Evolutionary conservation across 2,329 filamentous ascomycete species (phyloP), one percentile per base, ranked within the genome.

Genomic region (Paracorniculantispora psalliotae): DNA sequence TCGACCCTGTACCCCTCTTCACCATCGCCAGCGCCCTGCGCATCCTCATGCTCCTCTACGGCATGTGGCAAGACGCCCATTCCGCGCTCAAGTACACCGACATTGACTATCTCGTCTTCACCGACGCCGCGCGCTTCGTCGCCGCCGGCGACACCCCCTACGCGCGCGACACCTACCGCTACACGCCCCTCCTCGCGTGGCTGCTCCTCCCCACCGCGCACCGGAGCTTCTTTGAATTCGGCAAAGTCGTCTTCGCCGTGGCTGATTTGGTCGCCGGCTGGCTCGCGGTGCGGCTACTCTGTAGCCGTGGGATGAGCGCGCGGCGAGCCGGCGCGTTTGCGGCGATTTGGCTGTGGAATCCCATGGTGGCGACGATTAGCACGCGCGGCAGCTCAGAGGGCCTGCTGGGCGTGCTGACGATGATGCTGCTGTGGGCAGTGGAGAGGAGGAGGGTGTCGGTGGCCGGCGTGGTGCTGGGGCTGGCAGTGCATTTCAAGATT

Each of bases 91-190:
- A 97, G 76, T 99, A 97, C 79, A 99, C 94, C 54, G 94, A 99
- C 75, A 97, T 99, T 67, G 94, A 99, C 80, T 99, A 99, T 75
- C 86, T 92, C 64, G 94, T 99, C 72, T 99, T 99, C 79, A 97
- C 94, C 51, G 93, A 97, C 72, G 94, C 94, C 26, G 85, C 94
- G 2, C 89, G 90, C 64, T 93, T 89, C 73, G 74, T 91, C 46
- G 76, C 86, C 3, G 77, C 74, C n/a, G 83, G 83, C 3, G 75
- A 77, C 49, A 90, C 90, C 0, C 94, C 94, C 1, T 99, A 99
- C 72, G 82, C 83, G 43, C 86, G 94, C 57, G 93, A 94, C 69
- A 99, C 94, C 0, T 99, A 99, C 77, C 89, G 94, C 61, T 99
- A 99, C 78, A 97, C 94, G 28, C 94, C 94, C 0, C 79, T 99